Percentiles rank a stretch among this genome's conserved stretches.
Conservation (phyloP, 2,329 filamentous ascomycete genomes). For the Apiospora arundinis region DNA sequence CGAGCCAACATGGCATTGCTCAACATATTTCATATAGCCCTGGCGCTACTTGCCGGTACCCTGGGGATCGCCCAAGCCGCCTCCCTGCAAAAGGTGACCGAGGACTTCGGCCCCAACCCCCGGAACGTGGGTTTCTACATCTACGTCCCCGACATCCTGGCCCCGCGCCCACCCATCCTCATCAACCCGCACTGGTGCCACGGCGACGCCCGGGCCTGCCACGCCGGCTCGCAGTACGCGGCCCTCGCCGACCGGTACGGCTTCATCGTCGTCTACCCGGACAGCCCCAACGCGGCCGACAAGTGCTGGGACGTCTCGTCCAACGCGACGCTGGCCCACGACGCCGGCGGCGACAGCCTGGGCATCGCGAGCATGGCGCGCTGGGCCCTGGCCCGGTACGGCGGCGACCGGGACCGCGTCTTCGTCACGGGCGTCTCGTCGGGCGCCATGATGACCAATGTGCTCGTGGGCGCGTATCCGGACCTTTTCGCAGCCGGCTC, state of each 20-base stretch:
- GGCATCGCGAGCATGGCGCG: conserved; percentile 60
- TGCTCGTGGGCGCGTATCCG: conserved; percentile 58
- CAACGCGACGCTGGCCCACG: conserved; percentile 52
- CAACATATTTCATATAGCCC: neutral
- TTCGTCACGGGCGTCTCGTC: conserved; percentile 58
- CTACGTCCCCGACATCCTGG: conserved; percentile 51
- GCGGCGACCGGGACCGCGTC: conserved; percentile 52
- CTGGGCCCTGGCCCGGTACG: conserved; percentile 39
- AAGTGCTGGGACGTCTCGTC: conserved; percentile 43
- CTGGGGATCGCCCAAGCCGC: conserved; percentile 27
- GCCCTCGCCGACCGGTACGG: conserved; percentile 58
- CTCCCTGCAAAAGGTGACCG: conserved; percentile 37
- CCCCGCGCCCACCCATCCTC: conserved; percentile 55
- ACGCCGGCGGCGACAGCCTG: conserved; percentile 57
- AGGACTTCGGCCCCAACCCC: conserved; percentile 53
- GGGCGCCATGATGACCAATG: conserved; percentile 63
- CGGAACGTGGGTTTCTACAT: conserved; percentile 60
- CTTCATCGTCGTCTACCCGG: conserved; percentile 55
- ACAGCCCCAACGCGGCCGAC: conserved; percentile 28
- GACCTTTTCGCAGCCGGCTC: conserved; percentile 58
- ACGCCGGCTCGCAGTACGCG: conserved; percentile 58
- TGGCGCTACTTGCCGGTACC: neutral
- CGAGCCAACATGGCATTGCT: neutral
- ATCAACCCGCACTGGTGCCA: conserved; percentile 65
- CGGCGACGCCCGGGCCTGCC: conserved; percentile 57